phyloP scores from a whole-genome alignment of 305 asterid species.

The Andrographis paniculata region DNA sequence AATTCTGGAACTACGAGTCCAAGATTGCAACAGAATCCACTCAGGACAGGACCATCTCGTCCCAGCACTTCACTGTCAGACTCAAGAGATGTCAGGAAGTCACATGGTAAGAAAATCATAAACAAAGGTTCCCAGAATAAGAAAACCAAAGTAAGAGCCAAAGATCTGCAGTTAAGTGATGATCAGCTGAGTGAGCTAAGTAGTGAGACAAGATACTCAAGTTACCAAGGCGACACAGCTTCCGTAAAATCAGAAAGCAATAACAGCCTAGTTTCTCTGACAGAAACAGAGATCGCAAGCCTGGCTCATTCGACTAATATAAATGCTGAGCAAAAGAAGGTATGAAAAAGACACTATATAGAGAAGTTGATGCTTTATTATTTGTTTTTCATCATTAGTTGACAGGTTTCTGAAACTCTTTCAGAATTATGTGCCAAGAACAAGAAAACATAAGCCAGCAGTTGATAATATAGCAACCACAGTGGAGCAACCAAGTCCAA shows the following conservation, averaged over 20 bases:
- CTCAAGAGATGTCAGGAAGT: slow-evolving; percentile 26
- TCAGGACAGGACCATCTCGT: slow-evolving; percentile 25
- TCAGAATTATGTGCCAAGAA: slow-evolving; percentile 45
- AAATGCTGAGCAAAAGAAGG: slow-evolving; percentile 26
- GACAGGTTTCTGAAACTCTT: slow-evolving; percentile 21
- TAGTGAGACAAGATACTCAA: slow-evolving; percentile 25
- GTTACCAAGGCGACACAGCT: slow-evolving; percentile 39
- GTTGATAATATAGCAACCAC: slow-evolving; percentile 37
- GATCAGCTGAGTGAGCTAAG: slow-evolving; percentile 36
- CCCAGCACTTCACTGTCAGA: slow-evolving; percentile 27
- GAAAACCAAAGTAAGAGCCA: slow-evolving; percentile 25
- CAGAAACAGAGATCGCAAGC: slow-evolving; percentile 49
- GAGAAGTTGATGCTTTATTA: slow-evolving; percentile 6
- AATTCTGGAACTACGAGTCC: slow-evolving; percentile 33
- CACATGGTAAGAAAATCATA: slow-evolving; percentile 23
- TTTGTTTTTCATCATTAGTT: slow-evolving; percentile 8
- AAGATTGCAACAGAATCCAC: slow-evolving; percentile 33
- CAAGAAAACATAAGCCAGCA: slow-evolving; percentile 34
- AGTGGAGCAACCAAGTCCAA: slow-evolving; percentile 88
- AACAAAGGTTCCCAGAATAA: slow-evolving; percentile 29
- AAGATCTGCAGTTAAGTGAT: slow-evolving; percentile 25
- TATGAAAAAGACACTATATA: slow-evolving; percentile 27
- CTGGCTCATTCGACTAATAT: slow-evolving; percentile 25
- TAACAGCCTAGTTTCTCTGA: slow-evolving; percentile 42
- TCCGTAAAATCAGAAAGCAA: slow-evolving; percentile 67